Conservation (phyloP, 2,329 filamentous ascomycete species). For the Metarhizium guizhouense region DNA sequence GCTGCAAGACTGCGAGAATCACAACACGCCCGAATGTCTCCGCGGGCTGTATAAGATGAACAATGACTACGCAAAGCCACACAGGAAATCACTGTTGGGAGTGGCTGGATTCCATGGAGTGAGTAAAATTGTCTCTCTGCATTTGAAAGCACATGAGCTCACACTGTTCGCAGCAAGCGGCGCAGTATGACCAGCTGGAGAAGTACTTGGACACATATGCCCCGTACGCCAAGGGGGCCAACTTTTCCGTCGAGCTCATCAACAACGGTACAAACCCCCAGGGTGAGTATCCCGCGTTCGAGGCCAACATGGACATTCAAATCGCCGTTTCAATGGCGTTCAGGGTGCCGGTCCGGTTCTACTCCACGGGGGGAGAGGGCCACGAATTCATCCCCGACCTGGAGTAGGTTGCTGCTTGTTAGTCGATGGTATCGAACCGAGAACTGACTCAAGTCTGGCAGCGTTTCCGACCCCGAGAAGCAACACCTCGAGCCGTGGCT, state of each 20-base stretch:
- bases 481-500: conserved; percentile 57
- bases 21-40: conserved; percentile 35
- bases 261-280: conserved; percentile 47
- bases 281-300: conserved; percentile 18
- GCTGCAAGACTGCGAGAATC: conserved; percentile 22
- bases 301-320: conserved; percentile 30
- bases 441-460: conserved; percentile 2
- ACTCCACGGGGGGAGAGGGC: conserved; percentile 22
- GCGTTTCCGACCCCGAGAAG: conserved; percentile 19
- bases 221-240: conserved; percentile 38
- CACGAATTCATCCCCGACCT: conserved; percentile 22
- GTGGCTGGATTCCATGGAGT: conserved; percentile 39
- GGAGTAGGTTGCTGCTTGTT: conserved; percentile 18
- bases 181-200: conserved; percentile 44
- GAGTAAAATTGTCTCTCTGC: conserved; percentile 4
- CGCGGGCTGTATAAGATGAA: conserved; percentile 35
- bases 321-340: conserved; percentile 24
- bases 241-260: conserved; percentile 49
- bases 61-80: conserved; percentile 42
- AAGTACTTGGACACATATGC: conserved; percentile 47
- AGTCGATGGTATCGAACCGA: not conserved
- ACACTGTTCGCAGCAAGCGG: conserved; percentile 31
- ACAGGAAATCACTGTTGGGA: conserved; percentile 54
- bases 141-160: not conserved
- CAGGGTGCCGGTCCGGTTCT: conserved; percentile 24